These are phyloP conservation scores for Aciculosporium take DNA, from an alignment of 2,329 filamentous ascomycete species.

Conservation along the genomic window DNA sequence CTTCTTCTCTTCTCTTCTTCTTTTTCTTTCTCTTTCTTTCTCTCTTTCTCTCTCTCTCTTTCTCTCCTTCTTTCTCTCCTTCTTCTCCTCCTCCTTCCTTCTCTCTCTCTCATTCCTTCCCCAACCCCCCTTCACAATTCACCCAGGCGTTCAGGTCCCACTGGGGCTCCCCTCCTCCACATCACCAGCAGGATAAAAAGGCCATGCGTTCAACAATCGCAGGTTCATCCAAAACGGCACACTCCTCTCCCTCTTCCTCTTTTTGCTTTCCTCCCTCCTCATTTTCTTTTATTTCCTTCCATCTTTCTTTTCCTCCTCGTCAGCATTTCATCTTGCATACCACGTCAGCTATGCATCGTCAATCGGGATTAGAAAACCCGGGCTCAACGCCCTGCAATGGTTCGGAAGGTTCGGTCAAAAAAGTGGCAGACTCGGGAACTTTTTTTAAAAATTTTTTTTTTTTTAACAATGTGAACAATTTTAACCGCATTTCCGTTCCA, in stretches of 20 bases:
- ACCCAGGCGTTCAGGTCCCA: too few species aligned
- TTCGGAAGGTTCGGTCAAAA: too few species aligned
- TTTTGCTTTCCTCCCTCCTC: neutral
- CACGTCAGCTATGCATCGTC: too few species aligned
- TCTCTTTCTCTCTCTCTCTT: neutral
- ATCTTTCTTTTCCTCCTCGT: neutral
- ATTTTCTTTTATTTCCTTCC: neutral
- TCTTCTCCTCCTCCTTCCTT: neutral
- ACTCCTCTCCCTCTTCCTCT: neutral
- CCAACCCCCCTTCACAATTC: too few species aligned
- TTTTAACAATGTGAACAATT: too few species aligned
- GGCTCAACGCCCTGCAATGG: conserved; percentile 14
- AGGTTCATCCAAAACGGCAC: neutral
- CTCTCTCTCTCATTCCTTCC: neutral
- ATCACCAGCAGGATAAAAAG: conserved; percentile 2
- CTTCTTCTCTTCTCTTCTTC: neutral
- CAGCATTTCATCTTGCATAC: too few species aligned
- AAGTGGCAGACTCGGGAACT: too few species aligned
- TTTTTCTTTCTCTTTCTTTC: neutral
- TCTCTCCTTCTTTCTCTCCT: conserved; percentile 1
- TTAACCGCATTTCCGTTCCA: too few species aligned
- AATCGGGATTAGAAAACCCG: too few species aligned
- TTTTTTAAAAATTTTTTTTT: too few species aligned
- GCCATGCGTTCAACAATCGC: conserved; percentile 18
- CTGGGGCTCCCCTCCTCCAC: too few species aligned